Conservation (phyloP, 2,329 filamentous ascomycete species). For the Colletotrichum lindemuthianum region DNA sequence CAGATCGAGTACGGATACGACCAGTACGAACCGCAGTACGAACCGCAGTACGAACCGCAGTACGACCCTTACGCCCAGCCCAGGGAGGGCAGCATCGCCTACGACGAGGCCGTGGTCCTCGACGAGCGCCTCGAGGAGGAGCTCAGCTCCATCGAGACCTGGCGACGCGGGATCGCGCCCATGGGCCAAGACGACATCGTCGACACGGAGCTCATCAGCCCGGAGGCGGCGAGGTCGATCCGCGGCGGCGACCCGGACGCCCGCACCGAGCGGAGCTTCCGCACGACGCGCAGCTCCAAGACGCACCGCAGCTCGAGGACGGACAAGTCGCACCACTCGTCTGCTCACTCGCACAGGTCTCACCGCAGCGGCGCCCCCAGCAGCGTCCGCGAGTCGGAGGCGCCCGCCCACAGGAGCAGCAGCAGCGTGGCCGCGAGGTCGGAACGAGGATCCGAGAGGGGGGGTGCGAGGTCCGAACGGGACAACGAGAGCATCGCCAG, state of each 20-base stretch:
- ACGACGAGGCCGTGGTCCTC: conserved; percentile 66
- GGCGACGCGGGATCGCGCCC: conserved; percentile 66
- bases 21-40: conserved; percentile 18
- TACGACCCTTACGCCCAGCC: conserved; percentile 23
- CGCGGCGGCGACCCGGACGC: conserved; percentile 54
- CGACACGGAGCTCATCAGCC: conserved; percentile 68
- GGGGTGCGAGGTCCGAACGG: conserved; percentile 37
- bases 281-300: conserved; percentile 42
- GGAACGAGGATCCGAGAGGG: conserved; percentile 45
- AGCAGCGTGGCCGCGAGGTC: conserved; percentile 14
- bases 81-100: conserved; percentile 43
- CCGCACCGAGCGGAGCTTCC: conserved; percentile 47
- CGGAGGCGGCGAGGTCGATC: conserved; percentile 61
- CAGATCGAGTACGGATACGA: conserved; percentile 28
- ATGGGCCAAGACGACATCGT: conserved; percentile 58
- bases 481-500: conserved; percentile 51
- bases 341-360: conserved; percentile 41
- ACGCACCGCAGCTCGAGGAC: conserved; percentile 40
- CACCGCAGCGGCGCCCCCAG: conserved; percentile 38
- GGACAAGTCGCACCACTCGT: conserved; percentile 44
- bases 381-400: conserved; percentile 36
- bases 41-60: conserved; percentile 14
- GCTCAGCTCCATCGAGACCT: conserved; percentile 66
- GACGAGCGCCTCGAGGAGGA: conserved; percentile 56
- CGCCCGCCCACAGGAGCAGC: conserved; percentile 39